Base-by-base conservation (phyloP, 805 yeast species). In the Kurtzmaniella cleridarum region DNA sequence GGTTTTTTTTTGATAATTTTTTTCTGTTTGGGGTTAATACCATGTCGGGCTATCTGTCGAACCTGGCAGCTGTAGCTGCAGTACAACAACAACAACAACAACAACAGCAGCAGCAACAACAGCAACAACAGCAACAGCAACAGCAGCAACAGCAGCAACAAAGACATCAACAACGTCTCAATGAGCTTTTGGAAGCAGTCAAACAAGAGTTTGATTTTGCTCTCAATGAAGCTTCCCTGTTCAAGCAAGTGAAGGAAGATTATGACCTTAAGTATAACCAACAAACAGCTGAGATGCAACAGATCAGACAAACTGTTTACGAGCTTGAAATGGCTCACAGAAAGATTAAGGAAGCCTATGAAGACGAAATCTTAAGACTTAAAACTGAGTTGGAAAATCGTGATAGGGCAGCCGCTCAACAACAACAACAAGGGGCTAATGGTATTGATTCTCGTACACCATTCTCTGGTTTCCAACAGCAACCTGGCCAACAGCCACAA, bases 251-350 rank as follows among this genome's bases (percentile, higher is more conserved):
- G 60, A 91, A 89, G 67, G 95, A 89, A 60, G 96, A 90, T 59
- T 86, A 80, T 51, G 98, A 91, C 62, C 70, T 83, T 51, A 90
- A 90, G 59, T 81, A 88, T 58, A 82, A 78, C 57, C 97, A 90
- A 65, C 97, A 91, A 64, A 81, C 88, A 41, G 84, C 82, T 38
- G 98, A 93, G 62, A 81, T 91, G 77, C 90, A 89, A 57, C 95
- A 86, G 59, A 89, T 91, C 42, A 78, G 96, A 54, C 95, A 89
- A 55, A 87, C 96, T 9, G 95, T 91, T 23, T 89, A 82, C 57
- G 98, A 93, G 59, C 75, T 91, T 53, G 97, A 91, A 62, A 77
- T 83, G 75, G 91, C 95, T 30, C 98, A 91, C 68, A 76, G 95
- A 51, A 86, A 87, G 58, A 85, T 93, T 76, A 90, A 91, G 66